Percentiles rank a stretch among this genome's conserved stretches.
Evolutionary conservation across 495 filamentous ascomycete species (phyloP).

Genomic region (Paragyromitra xinjiangensis): DNA sequence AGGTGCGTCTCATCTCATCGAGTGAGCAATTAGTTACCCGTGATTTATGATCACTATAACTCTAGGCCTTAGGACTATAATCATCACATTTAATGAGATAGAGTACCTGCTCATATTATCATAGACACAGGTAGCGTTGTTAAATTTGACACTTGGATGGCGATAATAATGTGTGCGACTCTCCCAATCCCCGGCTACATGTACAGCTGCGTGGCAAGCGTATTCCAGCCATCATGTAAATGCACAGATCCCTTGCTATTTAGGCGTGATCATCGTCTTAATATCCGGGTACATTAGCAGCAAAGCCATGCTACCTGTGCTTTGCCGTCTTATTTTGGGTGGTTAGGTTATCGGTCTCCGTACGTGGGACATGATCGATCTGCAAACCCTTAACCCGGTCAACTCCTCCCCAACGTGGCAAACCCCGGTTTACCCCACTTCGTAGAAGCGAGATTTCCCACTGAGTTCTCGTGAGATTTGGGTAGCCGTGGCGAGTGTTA

Average conservation of each 20-base stretch:
- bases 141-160: too few relatives aligned
- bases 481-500: neutral
- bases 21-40: neutral
- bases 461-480: neutral
- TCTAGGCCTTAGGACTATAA: neutral
- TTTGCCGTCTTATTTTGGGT: neutral
- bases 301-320: neutral
- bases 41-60: neutral
- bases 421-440: neutral
- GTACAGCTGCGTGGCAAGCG: too few relatives aligned
- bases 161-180: too few relatives aligned
- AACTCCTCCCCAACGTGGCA: neutral
- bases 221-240: too few relatives aligned
- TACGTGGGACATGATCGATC: neutral
- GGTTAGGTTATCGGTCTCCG: neutral
- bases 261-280: too few relatives aligned
- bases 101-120: too few relatives aligned
- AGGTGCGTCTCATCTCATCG: neutral
- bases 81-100: too few relatives aligned
- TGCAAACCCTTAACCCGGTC: constrained; percentile 7
- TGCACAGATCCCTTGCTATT: too few relatives aligned
- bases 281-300: neutral
- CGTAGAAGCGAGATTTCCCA: neutral
- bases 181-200: too few relatives aligned
- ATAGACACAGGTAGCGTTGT: too few relatives aligned